Evolutionary conservation across 495 filamentous ascomycete genomes (phyloP).

Genomic region (Tricharina praecox): DNA sequence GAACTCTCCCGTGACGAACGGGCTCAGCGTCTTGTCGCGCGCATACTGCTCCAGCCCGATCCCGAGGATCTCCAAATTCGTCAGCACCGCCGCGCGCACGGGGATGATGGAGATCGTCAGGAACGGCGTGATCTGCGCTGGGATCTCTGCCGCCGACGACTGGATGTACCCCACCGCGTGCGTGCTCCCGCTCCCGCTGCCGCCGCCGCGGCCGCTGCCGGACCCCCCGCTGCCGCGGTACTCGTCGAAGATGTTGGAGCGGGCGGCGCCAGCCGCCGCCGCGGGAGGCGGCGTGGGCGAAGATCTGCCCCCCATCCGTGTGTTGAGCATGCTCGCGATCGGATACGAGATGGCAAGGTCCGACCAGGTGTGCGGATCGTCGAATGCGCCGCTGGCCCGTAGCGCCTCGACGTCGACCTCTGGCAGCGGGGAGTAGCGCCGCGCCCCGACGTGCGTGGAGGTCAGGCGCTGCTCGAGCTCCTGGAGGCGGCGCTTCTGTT

Average conservation of each 20-base stretch:
- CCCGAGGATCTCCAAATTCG: slow-evolving; percentile 11
- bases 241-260: background rate
- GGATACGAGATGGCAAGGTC: slow-evolving; percentile 16
- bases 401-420: slow-evolving; percentile 3
- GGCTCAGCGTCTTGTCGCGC: slow-evolving; percentile 9
- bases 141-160: background rate
- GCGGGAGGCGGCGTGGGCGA: background rate
- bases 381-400: background rate
- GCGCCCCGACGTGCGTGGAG: too few species aligned
- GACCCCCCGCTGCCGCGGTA: background rate
- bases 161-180: slow-evolving; percentile 5
- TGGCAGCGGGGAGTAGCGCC: background rate
- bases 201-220: too few species aligned
- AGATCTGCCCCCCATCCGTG: background rate
- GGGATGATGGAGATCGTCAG: slow-evolving; percentile 5
- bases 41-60: slow-evolving; percentile 6
- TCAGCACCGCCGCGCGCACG: slow-evolving; percentile 7
- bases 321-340: slow-evolving; percentile 8
- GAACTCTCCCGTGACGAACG: slow-evolving; percentile 6
- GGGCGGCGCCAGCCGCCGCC: background rate
- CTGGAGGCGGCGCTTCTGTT: slow-evolving; percentile 12
- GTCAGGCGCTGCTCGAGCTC: slow-evolving; percentile 12
- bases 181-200: too few species aligned
- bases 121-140: background rate
- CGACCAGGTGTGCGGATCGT: slow-evolving; percentile 5